phyloP scores from a whole-genome alignment of 345 rosid species.

The Arabis alpina region DNA sequence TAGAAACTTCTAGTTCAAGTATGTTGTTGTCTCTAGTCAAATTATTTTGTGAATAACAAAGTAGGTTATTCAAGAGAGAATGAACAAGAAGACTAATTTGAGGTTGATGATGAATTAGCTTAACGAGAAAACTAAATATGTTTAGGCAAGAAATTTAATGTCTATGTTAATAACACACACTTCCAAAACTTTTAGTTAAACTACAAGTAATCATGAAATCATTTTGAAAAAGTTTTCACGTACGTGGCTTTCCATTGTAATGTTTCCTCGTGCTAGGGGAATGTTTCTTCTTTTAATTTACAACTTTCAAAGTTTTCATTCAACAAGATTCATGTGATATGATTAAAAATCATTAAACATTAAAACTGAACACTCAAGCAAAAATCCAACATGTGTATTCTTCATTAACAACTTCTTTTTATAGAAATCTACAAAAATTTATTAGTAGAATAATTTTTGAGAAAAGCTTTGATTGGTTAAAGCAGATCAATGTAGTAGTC shows the following conservation, averaged over 20 bases:
- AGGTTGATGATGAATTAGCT: constrained; percentile 23
- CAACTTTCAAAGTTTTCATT: constrained; percentile 12
- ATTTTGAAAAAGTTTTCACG: neutral
- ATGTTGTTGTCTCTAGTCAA: neutral
- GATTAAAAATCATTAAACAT: constrained; percentile 14
- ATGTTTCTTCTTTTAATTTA: constrained; percentile 16
- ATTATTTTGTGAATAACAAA: neutral
- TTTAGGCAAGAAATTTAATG: constrained; percentile 34
- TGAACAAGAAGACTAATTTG: neutral
- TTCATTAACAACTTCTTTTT: neutral
- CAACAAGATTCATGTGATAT: constrained; percentile 27
- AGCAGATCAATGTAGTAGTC: neutral
- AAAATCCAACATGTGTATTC: constrained; percentile 18
- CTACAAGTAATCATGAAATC: constrained; percentile 37
- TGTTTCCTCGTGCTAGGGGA: constrained; percentile 30
- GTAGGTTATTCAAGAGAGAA: neutral
- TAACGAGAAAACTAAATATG: constrained; percentile 31
- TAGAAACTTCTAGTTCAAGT: neutral
- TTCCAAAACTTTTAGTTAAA: constrained; percentile 31
- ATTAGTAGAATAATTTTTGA: neutral
- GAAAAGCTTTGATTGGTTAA: neutral
- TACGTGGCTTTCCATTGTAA: constrained; percentile 19
- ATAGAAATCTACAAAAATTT: neutral
- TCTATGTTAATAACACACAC: constrained; percentile 23
- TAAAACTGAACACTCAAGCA: constrained; percentile 23